These are phyloP conservation scores for Mycena capillaripes DNA, from an alignment of 768 basidiomycete species.

Conservation along the genomic window DNA sequence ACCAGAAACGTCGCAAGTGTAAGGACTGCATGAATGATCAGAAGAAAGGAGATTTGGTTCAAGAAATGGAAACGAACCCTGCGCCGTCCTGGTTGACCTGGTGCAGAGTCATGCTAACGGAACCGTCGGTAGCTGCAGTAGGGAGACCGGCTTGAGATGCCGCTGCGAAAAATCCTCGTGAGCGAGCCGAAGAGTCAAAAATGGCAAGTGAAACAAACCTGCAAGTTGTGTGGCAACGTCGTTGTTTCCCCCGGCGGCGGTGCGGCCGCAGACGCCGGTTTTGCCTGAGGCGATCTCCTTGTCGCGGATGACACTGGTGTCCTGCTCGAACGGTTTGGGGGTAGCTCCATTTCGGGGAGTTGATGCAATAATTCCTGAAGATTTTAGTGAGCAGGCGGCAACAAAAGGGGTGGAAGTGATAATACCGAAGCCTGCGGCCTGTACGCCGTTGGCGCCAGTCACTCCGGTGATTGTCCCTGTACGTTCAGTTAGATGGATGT, in stretches of 20 bases:
- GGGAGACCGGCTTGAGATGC: slow-evolving; percentile 34
- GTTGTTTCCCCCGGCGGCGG: slow-evolving; percentile 34
- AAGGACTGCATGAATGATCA: slow-evolving; percentile 6
- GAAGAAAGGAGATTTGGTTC: background rate
- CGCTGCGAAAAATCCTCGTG: background rate
- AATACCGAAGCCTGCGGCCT: slow-evolving; percentile 19
- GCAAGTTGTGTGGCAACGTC: slow-evolving; percentile 34
- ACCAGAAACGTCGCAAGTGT: slow-evolving; percentile 34
- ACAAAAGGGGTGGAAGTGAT: background rate
- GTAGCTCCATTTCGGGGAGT: slow-evolving; percentile 27
- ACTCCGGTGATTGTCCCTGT: slow-evolving; percentile 31
- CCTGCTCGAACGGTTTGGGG: slow-evolving; percentile 34
- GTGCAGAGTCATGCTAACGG: slow-evolving; percentile 34
- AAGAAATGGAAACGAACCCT: slow-evolving; percentile 15
- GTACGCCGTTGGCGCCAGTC: slow-evolving; percentile 31
- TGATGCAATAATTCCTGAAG: slow-evolving; percentile 26
- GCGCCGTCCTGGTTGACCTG: slow-evolving; percentile 38
- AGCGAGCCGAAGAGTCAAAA: background rate
- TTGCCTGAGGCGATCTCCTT: slow-evolving; percentile 26
- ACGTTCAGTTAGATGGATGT: background rate
- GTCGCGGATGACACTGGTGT: slow-evolving; percentile 35
- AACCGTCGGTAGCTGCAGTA: slow-evolving; percentile 30
- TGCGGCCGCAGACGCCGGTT: slow-evolving; percentile 32
- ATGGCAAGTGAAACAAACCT: slow-evolving; percentile 4
- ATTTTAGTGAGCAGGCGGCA: background rate